Base-by-base conservation (phyloP, 768 basidiomycete genomes). In the Suillus subalutaceus region DNA sequence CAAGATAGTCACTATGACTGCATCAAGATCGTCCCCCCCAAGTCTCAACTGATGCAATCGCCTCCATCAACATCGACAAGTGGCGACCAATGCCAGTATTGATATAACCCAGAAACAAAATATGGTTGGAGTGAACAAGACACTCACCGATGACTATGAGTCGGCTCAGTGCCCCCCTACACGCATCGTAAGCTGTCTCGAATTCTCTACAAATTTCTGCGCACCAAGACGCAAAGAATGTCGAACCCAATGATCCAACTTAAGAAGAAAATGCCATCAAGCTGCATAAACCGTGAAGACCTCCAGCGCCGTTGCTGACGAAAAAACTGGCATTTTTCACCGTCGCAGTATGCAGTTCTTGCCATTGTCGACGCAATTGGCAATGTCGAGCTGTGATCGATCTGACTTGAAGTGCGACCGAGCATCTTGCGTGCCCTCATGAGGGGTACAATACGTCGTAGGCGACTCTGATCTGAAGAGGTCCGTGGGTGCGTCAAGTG, bases 91-190 rank as follows among this genome's bases (percentile, higher is more conserved):
- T 59, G 23, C 58, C 58, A 43, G 16, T 20, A 41, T 40, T 58
- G 40, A 60, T 30, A 44, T 48, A 10, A 20, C 53, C 66, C 65
- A n/a, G 43, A 66, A 37, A 43, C 41, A 55, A n/a, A 46, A 46
- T n/a, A 55, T 58, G 18, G 62, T 20, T 62, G 8, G 52, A 67
- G 59, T 65, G 67, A 67, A 56, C 59, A 67, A 66, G 67, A 65
- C 64, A 67, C 67, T 67, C 67, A 67, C 67, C 58, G 26, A 30
- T 64, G 32, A 56, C 43, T 37, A 44, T 35, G 57, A 62, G 30
- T 18, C 15, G 30, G 23, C 41, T 44, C 63, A 20, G 6, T 26
- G 41, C 16, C 18, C 46, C 46, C 41, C 60, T 50, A 9, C 7
- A 35, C 16, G 35, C 63, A 35, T 26, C 20, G 63, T 64, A 61